phyloP scores from a whole-genome alignment of 345 rosid genomes.

The Zanthoxylum bungeanum region DNA sequence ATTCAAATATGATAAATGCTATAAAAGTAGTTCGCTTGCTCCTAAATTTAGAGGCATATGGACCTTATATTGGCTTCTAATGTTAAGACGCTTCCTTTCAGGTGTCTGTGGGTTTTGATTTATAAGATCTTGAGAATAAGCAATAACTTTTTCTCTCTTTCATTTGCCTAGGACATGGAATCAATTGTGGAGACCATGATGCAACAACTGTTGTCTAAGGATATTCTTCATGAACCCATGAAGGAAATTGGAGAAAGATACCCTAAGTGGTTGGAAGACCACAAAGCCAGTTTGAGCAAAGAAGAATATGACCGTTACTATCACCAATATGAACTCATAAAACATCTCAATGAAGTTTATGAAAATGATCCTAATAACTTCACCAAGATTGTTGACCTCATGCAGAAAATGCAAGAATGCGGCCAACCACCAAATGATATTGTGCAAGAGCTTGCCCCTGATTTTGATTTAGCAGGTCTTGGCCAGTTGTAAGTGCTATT shows the following conservation, averaged over 20 bases:
- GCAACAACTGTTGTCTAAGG: slow-evolving; percentile 96
- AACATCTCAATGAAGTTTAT: slow-evolving; percentile 74
- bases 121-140: neutral
- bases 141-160: neutral
- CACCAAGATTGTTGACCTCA: slow-evolving; percentile 78
- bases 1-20: neutral
- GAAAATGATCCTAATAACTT: slow-evolving; percentile 73
- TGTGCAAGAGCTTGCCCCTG: slow-evolving; percentile 87
- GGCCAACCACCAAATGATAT: slow-evolving; percentile 97
- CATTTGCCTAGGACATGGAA: slow-evolving; percentile 68
- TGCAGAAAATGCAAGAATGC: slow-evolving; percentile 99
- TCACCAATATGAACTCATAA: slow-evolving; percentile 70
- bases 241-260: slow-evolving; percentile 89
- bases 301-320: slow-evolving; percentile 70
- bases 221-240: slow-evolving; percentile 97
- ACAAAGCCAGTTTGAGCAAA: slow-evolving; percentile 49
- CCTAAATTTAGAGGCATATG: too few relatives aligned
- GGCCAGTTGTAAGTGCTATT: slow-evolving; percentile 73
- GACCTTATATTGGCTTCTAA: neutral
- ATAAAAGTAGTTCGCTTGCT: neutral
- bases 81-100: neutral
- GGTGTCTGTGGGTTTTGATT: neutral
- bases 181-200: slow-evolving; percentile 95
- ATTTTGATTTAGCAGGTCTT: slow-evolving; percentile 70
- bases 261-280: slow-evolving; percentile 92